Conservation (phyloP, 208 protist genomes). For the Spongospora subterranea region DNA sequence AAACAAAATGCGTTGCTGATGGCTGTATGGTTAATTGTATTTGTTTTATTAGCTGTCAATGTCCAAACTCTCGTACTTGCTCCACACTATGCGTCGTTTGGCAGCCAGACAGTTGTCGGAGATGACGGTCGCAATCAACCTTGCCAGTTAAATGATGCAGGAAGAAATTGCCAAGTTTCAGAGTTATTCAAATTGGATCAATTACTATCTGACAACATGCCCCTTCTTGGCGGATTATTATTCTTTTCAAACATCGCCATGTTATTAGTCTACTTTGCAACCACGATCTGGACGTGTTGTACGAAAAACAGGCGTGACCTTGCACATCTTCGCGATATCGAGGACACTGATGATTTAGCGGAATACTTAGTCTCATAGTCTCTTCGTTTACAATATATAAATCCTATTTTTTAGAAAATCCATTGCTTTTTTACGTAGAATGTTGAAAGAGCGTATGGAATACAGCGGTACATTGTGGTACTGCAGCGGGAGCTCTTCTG, state of each 20-base stretch:
- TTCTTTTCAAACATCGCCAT: conserved; percentile 30
- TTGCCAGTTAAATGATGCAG: conserved; percentile 25
- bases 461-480: no score
- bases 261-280: not conserved
- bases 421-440: no score
- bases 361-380: conserved; percentile 42
- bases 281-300: conserved; percentile 8
- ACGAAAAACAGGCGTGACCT: not conserved
- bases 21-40: not conserved
- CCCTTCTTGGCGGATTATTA: not conserved
- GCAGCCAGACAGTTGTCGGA: not conserved
- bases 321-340: conserved; percentile 27
- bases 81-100: conserved; percentile 30
- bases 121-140: not conserved
- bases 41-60: conserved; percentile 21
- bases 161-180: not conserved
- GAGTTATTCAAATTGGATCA: not conserved
- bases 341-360: conserved; percentile 13
- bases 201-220: not conserved
- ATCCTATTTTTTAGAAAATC: not conserved
- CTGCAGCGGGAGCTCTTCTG: no score
- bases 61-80: conserved; percentile 35
- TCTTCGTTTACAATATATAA: not conserved
- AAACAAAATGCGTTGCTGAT: conserved; percentile 42
- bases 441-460: no score